Base-by-base conservation (phyloP, 2,329 filamentous ascomycete genomes). In the Colletotrichum aenigma region DNA sequence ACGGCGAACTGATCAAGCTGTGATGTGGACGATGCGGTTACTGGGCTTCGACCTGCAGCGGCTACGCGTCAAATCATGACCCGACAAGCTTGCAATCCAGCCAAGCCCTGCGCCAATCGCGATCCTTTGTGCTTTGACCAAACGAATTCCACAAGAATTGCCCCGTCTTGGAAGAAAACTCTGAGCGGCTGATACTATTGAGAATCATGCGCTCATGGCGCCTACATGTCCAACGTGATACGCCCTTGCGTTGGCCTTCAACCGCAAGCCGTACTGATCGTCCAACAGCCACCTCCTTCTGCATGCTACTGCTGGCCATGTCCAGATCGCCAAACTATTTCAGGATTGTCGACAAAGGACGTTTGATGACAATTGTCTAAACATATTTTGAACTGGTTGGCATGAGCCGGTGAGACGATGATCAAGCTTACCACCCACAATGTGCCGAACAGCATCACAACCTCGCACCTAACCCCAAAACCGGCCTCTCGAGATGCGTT, bases 401-500 rank as follows among this genome's bases (percentile, higher is more conserved):
- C 3, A 1, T 3, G 38, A 48, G 18, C 10, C 38, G 6, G n/a
- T 48, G 38, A 48, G 38, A 48, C 18, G 18, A 48, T n/a, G 38
- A 48, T 18, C 43, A 52, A 52, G 2, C 10, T 52, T 3, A 52
- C n/a, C n/a, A 52, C 43, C n/a, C n/a, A 4, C 4, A 21, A 52
- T 52, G 43, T 52, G n/a, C n/a, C 10, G 43, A 52, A 52, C n/a
- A 52, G 43, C n/a, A 24, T 52, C 43, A 52, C n/a, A 24, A 2
- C n/a, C 43, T 13, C 12, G 43, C 43, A 24, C 43, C 43, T 13
- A 4, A 21, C 43, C n/a, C 43, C 0, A 2, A 21, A 13, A 21
- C n/a, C n/a, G n/a, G n/a, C n/a, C n/a, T 21, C n/a, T 21, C 2
- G n/a, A 24, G 4, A 52, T 2, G 2, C n/a, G 10, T 1, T 21